phyloP scores from a whole-genome alignment of 2,329 filamentous ascomycete species.

The Coleophoma cylindrospora region DNA sequence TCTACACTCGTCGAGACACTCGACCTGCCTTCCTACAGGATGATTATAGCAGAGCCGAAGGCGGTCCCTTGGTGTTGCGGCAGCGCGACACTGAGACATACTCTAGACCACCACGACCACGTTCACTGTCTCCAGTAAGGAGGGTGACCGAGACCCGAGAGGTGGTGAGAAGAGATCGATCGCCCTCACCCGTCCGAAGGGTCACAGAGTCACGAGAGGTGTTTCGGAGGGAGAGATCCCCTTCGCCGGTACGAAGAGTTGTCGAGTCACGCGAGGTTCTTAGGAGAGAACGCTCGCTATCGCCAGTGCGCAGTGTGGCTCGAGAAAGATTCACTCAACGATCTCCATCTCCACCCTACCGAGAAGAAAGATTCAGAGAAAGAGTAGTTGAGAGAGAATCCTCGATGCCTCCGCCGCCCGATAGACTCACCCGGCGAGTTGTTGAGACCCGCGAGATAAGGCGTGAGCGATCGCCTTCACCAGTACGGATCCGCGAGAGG shows the following conservation, averaged over 20 bases:
- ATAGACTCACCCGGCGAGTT: not conserved
- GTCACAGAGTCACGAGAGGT: constrained; percentile 3
- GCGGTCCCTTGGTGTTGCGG: constrained; percentile 22
- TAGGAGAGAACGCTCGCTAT: not conserved
- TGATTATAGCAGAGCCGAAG: constrained; percentile 16
- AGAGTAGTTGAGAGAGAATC: constrained; percentile 1
- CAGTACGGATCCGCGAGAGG: constrained; percentile 19
- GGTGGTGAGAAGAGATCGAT: constrained; percentile 14
- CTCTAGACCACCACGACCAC: constrained; percentile 17
- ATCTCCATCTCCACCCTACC: not conserved
- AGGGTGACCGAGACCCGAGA: constrained; percentile 23
- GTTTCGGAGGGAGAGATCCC: constrained; percentile 1
- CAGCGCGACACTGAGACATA: constrained; percentile 22
- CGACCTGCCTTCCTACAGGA: constrained; percentile 24
- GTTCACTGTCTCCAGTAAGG: constrained; percentile 24
- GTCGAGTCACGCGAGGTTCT: not conserved
- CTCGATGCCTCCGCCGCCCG: not conserved
- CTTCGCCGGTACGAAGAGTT: constrained; percentile 3
- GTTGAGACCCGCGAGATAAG: constrained; percentile 1
- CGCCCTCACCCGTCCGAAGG: constrained; percentile 18
- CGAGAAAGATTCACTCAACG: not conserved
- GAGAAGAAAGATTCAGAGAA: constrained; percentile 1
- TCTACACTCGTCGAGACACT: constrained; percentile 14
- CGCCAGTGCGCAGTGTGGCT: not conserved
- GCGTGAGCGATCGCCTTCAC: not conserved